Base-by-base conservation (phyloP, 129 eudicot genomes). In the Flaveria linearis region DNA sequence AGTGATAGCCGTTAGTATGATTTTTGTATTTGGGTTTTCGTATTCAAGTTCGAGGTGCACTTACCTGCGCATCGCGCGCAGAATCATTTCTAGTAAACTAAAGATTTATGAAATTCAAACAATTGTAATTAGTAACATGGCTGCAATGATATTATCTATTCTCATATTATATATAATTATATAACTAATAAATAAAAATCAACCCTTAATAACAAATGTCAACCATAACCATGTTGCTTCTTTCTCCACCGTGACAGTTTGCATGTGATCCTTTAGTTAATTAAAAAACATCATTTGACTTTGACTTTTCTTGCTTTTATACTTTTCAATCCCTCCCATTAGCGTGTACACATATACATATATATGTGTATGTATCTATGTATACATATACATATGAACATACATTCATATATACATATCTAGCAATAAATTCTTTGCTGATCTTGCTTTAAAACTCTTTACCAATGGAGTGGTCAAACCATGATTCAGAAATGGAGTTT, bases 401-500 rank as follows among this genome's bases (percentile, higher is more conserved):
- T 75, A 61, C 22, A 73, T 56, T 12, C 36, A 41, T 74, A 43
- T 26, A 30, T 30, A 28, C 71, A 66, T 17, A 66, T 66, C 71
- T 66, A 66, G 46, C 71, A 66, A 66, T 16, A 65, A 17, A 39
- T 62, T 61, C 68, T 62, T 5, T 12, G 45, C 1, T 4, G 45
- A 30, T 28, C 45, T 30, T 63, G 22, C 13, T 30, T 39, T 28
- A 7, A 61, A 26, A 61, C 42, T 26, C 33, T 58, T 36, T 36
- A 4, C 11, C 65, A 33, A 65, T 65, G 49, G 70, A 65, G 52
- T 36, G 20, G 26, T 18, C 23, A 72, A 72, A 72, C 61, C 36
- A n/a, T 23, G 67, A 58, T 74, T 67, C 76, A 81, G 16, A 57
- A 28, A 85, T 78, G 85, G 87, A 86, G 61, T 77, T 79, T 75